Evolutionary conservation across 805 yeast genomes (phyloP), one percentile per base, ranked within the genome.

Genomic region (Candida oleophila): DNA sequence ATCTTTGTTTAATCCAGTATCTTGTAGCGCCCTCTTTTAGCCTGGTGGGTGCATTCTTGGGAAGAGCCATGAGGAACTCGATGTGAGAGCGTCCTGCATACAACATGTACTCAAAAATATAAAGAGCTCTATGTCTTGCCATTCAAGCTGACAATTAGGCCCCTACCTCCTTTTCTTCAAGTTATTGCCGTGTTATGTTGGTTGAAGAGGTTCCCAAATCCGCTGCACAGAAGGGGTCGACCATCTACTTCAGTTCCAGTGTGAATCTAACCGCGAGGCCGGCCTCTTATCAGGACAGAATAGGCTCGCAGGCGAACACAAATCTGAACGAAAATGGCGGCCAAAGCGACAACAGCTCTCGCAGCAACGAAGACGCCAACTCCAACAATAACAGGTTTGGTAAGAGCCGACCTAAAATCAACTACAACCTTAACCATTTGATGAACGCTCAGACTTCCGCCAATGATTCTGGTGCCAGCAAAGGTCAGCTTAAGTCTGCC

Each of bases 171-270:
- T n/a, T n/a, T n/a, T n/a, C n/a, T n/a, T n/a, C n/a, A n/a, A n/a
- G n/a, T n/a, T n/a, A n/a, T n/a, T n/a, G n/a, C n/a, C n/a, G n/a
- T 11, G 18, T 16, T 18, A 73, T 73, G 77, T 59, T 73, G 21
- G 73, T 73, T 7, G 77, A 73, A 49, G 77, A 73, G 47, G 53
- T 73, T 16, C 77, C 77, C 12, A 68, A 60, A 46, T 49, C 60
- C 9, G 53, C 57, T 44, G 49, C 68, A 9, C 64, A 62, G 33
- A 52, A 35, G 19, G 45, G 45, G 8, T 12, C 30, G 16, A 42
- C 45, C 16, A 19, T 42, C 7, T 42, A 42, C 19, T 42, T 42
- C 35, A 30, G 60, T 25, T 62, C 74, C 11, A 71, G 76, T 0
- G 55, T 73, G 4, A 73, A 72, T 49, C 56, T 73, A 14, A 60